phyloP scores from a whole-genome alignment of 2,329 filamentous ascomycete genomes.

The Fusarium mundagurra region DNA sequence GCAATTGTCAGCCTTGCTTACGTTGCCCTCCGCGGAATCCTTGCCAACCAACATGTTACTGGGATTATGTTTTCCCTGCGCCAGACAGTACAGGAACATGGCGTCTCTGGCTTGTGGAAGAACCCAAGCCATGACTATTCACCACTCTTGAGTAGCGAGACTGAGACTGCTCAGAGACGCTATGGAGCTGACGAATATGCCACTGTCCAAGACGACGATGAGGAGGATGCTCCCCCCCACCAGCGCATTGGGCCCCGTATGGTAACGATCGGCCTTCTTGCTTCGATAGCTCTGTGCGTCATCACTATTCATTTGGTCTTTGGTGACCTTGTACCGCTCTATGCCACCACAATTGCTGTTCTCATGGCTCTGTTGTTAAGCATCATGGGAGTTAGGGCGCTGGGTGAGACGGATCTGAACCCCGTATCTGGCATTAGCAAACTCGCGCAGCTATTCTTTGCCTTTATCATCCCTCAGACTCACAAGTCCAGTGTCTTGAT shows the following conservation, averaged over 20 bases:
- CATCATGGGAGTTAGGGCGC: constrained; percentile 76
- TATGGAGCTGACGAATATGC: constrained; percentile 15
- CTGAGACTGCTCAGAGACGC: not conserved
- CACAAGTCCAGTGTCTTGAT: constrained; percentile 90
- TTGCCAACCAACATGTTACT: constrained; percentile 21
- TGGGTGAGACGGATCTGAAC: constrained; percentile 90
- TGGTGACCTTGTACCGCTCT: constrained; percentile 80
- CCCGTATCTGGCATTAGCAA: constrained; percentile 97
- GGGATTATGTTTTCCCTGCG: not conserved
- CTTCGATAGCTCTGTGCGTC: constrained; percentile 84
- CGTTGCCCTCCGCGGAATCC: constrained; percentile 72
- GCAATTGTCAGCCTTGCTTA: constrained; percentile 88
- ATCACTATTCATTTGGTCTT: constrained; percentile 85
- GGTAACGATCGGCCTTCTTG: constrained; percentile 77
- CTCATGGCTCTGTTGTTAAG: constrained; percentile 82
- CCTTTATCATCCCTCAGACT: constrained; percentile 82
- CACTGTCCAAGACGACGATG: constrained; percentile 54
- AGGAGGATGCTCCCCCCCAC: constrained; percentile 83
- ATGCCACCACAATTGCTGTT: constrained; percentile 80
- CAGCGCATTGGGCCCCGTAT: constrained; percentile 80
- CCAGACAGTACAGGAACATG: constrained; percentile 31
- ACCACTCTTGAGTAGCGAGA: constrained; percentile 27
- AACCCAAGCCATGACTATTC: constrained; percentile 37
- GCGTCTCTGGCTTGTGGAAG: constrained; percentile 34
- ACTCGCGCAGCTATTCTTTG: constrained; percentile 94